Base-by-base conservation (phyloP, 176 grass and related monocot species). In the Lolium perenne region DNA sequence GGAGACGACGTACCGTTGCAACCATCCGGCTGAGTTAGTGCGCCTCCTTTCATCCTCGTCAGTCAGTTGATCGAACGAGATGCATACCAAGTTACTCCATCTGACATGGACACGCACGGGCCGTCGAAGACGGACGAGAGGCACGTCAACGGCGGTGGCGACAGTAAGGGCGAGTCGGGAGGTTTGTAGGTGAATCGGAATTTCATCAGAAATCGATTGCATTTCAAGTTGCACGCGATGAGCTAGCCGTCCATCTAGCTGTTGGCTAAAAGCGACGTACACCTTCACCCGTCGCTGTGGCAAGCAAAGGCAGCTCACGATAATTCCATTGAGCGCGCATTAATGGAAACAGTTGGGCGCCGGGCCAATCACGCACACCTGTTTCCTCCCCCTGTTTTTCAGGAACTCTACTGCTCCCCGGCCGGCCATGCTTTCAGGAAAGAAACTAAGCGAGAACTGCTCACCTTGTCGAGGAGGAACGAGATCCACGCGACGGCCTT, bases 381-480 rank as follows among this genome's bases (percentile, higher is more conserved):
- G 63, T 15, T 20, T 49, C 62, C 20, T 69, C 25, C 71, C 71
- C 14, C 21, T 2, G 7, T 26, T 74, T 26, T 16, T 8, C 71
- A 53, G 10, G 13, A 35, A 16, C 63, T 35, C 13, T 12, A 69
- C 8, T 66, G 62, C 35, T 60, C 63, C 13, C 63, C 26, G 26
- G 12, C 63, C 26, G 26, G 12, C 59, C 38, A 5, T 13, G 69
- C 22, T 72, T 47, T 6, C 8, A 10, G 38, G 20, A 72, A 46
- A n/a, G n/a, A n/a, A n/a, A n/a, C n/a, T 48, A 73, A 17, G 7
- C 21, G n/a, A 4, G 3, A 4, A 26, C 4, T 26, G 3, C 64
- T 32, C 90, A 93, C 95, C 95, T 97, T 92, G 71, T 97, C 95
- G 49, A 95, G 79, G 10, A 95, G 40, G 58, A 98, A 95, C 9